Evolutionary conservation across 169 alveolate species (phyloP), one percentile per base, ranked within the genome.

Genomic region (Babesia ovis): DNA sequence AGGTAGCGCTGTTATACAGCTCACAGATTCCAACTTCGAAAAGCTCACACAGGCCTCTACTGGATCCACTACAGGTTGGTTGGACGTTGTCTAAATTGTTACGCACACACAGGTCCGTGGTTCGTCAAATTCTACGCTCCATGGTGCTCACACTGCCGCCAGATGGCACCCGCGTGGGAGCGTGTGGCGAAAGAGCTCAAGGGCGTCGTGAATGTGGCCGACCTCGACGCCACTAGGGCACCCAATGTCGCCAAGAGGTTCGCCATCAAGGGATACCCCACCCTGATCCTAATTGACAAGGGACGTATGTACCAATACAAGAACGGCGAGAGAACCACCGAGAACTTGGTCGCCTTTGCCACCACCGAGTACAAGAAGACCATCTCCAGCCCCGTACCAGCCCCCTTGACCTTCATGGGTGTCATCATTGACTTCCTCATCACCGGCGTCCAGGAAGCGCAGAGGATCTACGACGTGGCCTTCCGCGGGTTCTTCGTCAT

Each of bases 241-340:
- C 79, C 89, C 9, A 79, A 76, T 48, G 86, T 91, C 2, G 93
- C 92, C 61, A 86, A 77, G 58, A 68, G 94, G 32, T 91, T 91
- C 85, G 85, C 56, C 35, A 94, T 97, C 48, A 88, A 92, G 89
- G 98, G 99, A 12, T 96, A 91, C 88, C 99, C 99, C 35, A 96
- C 99, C 18, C 84, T 97, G 23, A 85, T 95, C 60, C 93, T 91
- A 89, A 94, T 97, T 54, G 91, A 92, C 62, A 95, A 97, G 61
- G 96, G 95, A 35, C 86, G 95, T 57, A 95, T 91, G 93, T 90
- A 91, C 59, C 92, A 93, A 61, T 86, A 91, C 55, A 74, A 86
- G 67, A 62, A 77, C 31, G 79, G 85, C 58, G 90, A 86, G 34
- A 68, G 92, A 6, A 77, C 85, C 46, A 69, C 84, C 58, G 92